Base-by-base conservation (phyloP, 495 filamentous ascomycete species). In the Opeltia flavorubescens region DNA sequence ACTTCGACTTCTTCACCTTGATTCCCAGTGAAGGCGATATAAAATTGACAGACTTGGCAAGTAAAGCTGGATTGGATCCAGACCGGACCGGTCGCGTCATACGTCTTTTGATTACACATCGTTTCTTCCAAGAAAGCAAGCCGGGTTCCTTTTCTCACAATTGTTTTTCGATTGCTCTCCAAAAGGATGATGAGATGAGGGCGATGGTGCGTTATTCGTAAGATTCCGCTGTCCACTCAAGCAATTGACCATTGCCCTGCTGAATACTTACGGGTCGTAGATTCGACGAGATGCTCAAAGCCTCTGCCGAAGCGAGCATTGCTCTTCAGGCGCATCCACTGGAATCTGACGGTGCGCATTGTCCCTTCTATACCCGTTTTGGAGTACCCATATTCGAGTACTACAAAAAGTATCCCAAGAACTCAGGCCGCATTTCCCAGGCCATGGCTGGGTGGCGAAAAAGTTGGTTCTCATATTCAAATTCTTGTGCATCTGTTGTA, bases 261-360 rank as follows among this genome's bases (percentile, higher is more conserved):
- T n/a, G 33, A 35, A 15, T 6, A 4, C 12, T 4, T 6, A 35
- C 17, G 21, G 41, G 33, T 30, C 40, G 36, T 35, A 44, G 46
- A 36, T 24, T 64, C 5, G 62, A 62, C 45, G 62, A 64, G 25
- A 56, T 62, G 49, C 48, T 62, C 33, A 45, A 54, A 43, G 60
- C 62, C 1, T 45, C 60, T 42, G 41, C 60, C 6, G 52, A 57
- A 20, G 15, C 38, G 8, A 27, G 27, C 12, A 25, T 26, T n/a
- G 24, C 24, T 27, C 13, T 64, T 9, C 17, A 44, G 5, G 27
- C 25, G 15, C 25, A 17, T 18, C 52, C 58, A 6, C 45, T 48
- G 24, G 34, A 51, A 26, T 26, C 47, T 27, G 31, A 50, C 13
- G 48, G 40, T n/a, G 26, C 7, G 6, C 24, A 52, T 11, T 51